Evolutionary conservation across 768 basidiomycete species (phyloP), one percentile per base, ranked within the genome.

Genomic region (Cystobasidium tubakii): DNA sequence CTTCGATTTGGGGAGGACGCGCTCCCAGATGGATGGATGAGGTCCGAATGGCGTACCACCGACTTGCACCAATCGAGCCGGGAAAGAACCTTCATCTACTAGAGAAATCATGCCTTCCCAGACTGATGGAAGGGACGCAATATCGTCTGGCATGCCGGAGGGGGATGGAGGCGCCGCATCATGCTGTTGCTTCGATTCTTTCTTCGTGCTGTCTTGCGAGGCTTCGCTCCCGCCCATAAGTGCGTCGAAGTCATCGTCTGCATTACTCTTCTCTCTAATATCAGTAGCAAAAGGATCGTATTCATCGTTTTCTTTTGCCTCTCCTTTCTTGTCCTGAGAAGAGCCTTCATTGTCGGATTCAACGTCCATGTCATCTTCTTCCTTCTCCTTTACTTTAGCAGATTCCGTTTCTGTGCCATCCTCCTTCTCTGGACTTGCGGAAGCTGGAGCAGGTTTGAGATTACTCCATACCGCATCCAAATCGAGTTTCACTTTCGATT

Each of bases 231-330:
- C 87, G 73, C 87, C 86, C 44, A 93, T 81, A 78, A 91, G 88
- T 87, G 91, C 89, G 77, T 92, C 91, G 78, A 93, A 91, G 80
- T 91, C 91, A 75, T 87, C 86, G 81, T 91, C 91, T 53, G 66
- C 87, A 84, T 74, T 84, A 86, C 63, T 77, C 78, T 79, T 77
- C 27, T 60, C 25, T 77, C 60, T 34, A 19, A 15, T 62, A 29
- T 76, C 76, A 21, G 34, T 66, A 34, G 69, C 74, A 70, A 76
- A 75, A 1, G 73, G 71, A 36, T 75, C 74, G 34, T 69, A 72
- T n/a, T 71, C 74, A 17, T 73, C 60, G 27, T 46, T 29, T 31
- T 29, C 73, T 27, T 62, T 54, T 54, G 9, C 62, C 27, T 74
- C 70, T 15, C 33, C 70, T 27, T 43, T 29, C 42, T 33, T 43